phyloP scores from a whole-genome alignment of 306 rosid genomes.

The Quercus bicolor region DNA sequence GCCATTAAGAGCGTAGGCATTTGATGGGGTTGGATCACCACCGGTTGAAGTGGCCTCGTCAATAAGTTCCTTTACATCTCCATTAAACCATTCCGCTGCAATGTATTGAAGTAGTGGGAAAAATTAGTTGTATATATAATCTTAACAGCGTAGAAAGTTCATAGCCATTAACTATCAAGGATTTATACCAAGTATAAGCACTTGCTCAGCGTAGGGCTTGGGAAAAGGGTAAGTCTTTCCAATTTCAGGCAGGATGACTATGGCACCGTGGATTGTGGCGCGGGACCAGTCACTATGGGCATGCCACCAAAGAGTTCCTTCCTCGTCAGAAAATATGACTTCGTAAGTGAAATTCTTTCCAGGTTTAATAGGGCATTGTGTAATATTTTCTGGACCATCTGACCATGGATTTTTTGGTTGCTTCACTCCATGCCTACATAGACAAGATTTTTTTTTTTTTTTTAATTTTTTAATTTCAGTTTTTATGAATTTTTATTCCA shows the following conservation, averaged over 20 bases:
- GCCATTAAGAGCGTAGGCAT: background rate
- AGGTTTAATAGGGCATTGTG: conserved; percentile 31
- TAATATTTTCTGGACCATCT: conserved; percentile 37
- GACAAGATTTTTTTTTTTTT: no score
- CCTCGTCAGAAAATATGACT: conserved; percentile 26
- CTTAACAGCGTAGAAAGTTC: background rate
- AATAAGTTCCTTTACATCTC: background rate
- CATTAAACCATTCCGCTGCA: background rate
- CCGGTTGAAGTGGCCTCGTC: background rate
- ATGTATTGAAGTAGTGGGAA: background rate
- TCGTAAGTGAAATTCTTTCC: conserved; percentile 25
- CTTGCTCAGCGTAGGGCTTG: conserved; percentile 12
- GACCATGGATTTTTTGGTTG: conserved; percentile 43
- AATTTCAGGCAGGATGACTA: conserved; percentile 11
- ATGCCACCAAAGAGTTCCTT: conserved; percentile 47
- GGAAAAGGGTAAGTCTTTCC: conserved; percentile 24
- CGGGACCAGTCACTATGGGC: conserved; percentile 40
- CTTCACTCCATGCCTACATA: conserved; percentile 34
- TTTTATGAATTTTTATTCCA: no score
- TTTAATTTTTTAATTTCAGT: no score
- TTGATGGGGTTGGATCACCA: background rate
- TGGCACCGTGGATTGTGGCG: conserved; percentile 31
- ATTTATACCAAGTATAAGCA: conserved; percentile 14
- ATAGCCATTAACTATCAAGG: background rate
- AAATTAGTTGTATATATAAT: background rate